phyloP scores from a whole-genome alignment of 164 flowering plant genomes.

The Malania oleifera region DNA sequence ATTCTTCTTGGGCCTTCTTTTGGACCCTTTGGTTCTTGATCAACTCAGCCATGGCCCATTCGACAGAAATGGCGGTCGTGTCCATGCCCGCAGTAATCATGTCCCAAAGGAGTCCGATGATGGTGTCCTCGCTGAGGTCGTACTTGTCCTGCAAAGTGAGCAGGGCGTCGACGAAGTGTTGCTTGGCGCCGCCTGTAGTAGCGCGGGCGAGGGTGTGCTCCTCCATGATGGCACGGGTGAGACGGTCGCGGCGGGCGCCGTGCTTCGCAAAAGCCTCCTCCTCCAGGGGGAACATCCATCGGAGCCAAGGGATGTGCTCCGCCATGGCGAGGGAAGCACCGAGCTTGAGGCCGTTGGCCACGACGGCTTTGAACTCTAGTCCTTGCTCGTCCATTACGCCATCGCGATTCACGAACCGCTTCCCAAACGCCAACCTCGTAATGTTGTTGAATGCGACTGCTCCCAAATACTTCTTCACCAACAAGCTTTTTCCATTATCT shows the following conservation, averaged over 20 bases:
- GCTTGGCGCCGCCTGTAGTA: slow-evolving; percentile 31
- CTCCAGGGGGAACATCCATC: slow-evolving; percentile 42
- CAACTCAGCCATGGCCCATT: slow-evolving; percentile 42
- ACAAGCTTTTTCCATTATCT: slow-evolving; percentile 26
- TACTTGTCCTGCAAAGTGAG: slow-evolving; percentile 46
- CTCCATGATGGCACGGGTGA: slow-evolving; percentile 50
- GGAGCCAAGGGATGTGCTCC: slow-evolving; percentile 48
- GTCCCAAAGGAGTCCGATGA: slow-evolving; percentile 59
- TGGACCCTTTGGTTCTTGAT: slow-evolving; percentile 36
- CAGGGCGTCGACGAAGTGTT: slow-evolving; percentile 55
- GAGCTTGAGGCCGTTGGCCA: slow-evolving; percentile 34
- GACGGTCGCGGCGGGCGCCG: slow-evolving; percentile 30
- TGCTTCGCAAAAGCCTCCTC: slow-evolving; percentile 39
- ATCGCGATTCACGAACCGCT: slow-evolving; percentile 41
- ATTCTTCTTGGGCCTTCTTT: slow-evolving; percentile 35
- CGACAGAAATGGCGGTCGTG: slow-evolving; percentile 32
- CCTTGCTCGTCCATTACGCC: slow-evolving; percentile 50
- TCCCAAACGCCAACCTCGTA: slow-evolving; percentile 49
- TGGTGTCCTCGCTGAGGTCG: slow-evolving; percentile 50
- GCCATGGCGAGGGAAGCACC: slow-evolving; percentile 39
- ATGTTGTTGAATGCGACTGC: slow-evolving; percentile 57
- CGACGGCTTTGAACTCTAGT: slow-evolving; percentile 39
- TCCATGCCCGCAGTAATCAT: slow-evolving; percentile 47
- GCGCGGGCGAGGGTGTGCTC: slow-evolving; percentile 45
- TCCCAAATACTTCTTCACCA: slow-evolving; percentile 36